Percentiles rank a stretch among this genome's conserved stretches.
Evolutionary conservation across 192 early-diverging fungal genomes (phyloP).

Genomic region (Phlyctochytrium bullatum): DNA sequence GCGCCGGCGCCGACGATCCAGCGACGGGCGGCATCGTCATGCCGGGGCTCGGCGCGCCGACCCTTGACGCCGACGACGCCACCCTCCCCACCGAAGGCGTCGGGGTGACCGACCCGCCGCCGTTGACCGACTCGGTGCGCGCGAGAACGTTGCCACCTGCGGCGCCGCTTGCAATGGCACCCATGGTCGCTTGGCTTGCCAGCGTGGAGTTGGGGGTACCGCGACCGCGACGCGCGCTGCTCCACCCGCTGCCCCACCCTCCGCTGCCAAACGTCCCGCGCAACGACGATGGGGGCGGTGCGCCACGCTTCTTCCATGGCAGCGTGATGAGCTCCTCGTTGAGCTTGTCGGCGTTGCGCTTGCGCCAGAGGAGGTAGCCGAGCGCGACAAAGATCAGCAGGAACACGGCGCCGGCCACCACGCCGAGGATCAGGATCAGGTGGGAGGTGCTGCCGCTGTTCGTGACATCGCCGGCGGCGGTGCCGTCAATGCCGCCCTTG

Average conservation of each 20-base stretch:
- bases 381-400: neutral
- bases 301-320: neutral
- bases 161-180: neutral
- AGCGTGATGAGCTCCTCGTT: neutral
- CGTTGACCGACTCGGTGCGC: neutral
- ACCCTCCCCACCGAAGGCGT: neutral
- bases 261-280: no score
- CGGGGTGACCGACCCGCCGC: neutral
- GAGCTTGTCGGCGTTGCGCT: neutral
- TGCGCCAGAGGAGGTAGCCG: neutral
- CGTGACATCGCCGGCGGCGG: neutral
- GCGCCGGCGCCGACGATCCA: no score
- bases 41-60: neutral
- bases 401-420: neutral
- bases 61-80: neutral
- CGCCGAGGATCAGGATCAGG: neutral
- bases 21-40: neutral
- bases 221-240: no score
- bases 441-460: neutral
- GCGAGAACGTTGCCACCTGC: neutral
- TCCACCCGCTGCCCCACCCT: no score
- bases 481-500: neutral
- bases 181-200: no score
- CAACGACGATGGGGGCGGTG: no score
- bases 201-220: no score